Conservation (phyloP, 139 green algal species). For the Edaphochlamys debaryana region DNA sequence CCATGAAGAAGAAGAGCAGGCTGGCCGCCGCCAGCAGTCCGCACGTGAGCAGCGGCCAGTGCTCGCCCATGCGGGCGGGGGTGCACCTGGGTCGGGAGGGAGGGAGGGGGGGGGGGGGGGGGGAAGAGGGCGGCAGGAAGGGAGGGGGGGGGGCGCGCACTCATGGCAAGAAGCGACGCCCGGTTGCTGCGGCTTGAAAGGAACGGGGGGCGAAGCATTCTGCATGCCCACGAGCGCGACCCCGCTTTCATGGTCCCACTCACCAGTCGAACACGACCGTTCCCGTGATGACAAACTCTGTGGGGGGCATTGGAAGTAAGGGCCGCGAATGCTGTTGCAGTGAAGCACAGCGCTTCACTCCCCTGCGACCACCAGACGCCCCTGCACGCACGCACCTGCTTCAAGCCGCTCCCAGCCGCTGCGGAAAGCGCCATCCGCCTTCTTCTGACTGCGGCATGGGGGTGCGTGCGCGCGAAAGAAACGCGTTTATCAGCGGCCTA, state of each 20-base stretch:
- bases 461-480: no score
- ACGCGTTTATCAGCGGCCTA: no score
- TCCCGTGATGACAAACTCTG: conserved; percentile 20
- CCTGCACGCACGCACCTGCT: conserved; percentile 33
- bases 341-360: no score
- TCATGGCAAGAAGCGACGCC: no score
- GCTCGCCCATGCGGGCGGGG: conserved; percentile 25
- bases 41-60: conserved; percentile 30
- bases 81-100: conserved; percentile 27
- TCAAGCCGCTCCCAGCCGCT: conserved; percentile 27
- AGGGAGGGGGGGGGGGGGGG: not conserved
- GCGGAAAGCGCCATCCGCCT: not conserved
- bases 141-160: no score
- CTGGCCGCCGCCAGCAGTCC: not conserved
- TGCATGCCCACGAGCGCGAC: no score
- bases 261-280: conserved; percentile 31
- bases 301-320: no score
- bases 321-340: no score
- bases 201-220: no score
- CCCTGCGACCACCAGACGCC: no score
- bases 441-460: no score
- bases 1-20: conserved; percentile 36
- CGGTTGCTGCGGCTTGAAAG: no score
- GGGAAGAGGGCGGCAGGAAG: not conserved
- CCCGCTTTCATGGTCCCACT: not conserved